Base-by-base conservation (phyloP, 768 basidiomycete species). In the Agaricus subrufescens region DNA sequence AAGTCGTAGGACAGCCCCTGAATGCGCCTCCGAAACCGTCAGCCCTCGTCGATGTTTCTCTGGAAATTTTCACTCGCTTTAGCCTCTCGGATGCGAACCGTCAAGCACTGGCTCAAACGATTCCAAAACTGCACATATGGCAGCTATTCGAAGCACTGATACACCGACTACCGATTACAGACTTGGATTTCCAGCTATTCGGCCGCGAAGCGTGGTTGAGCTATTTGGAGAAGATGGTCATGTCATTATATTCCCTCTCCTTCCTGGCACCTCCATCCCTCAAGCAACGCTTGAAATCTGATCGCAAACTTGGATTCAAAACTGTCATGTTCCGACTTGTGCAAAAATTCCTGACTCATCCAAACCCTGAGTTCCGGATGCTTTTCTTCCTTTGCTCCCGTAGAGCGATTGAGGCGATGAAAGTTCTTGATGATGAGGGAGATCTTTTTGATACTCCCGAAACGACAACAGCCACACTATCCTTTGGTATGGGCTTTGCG, bases 401-500 rank as follows among this genome's bases (percentile, higher is more conserved):
- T 56, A 78, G 91, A 58, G 83, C 83, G 6, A 75, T 91, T 34
- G 91, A 94, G 68, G 76, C 87, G 2, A 76, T 91, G 78, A 91
- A 90, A 67, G 71, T 90, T 37, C 71, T 94, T 54, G 91, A 94
- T 66, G 87, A 85, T 60, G 84, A 76, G 9, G 81, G 83, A 61
- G 91, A 93, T 65, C 75, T 81, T 38, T 88, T 90, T 60, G 90
- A 91, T 64, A 82, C 88, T 63, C 75, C 84, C 2, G 83, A 86
- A 60, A 69, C 83, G 19, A 72, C 77, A 15, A 75, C 75, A 48
- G 79, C 89, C 4, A 80, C 82, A 3, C 76, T 93, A 50, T 76
- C 87, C 4, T 93, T 91, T 66, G 91, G 90, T n/a, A 88, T 93
- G 80, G 91, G 89, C 12, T 91, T 87, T 63, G 83, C 86, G 1